Conservation (phyloP, 176 grass and related monocot species). For the Chrysopogon serrulatus region DNA sequence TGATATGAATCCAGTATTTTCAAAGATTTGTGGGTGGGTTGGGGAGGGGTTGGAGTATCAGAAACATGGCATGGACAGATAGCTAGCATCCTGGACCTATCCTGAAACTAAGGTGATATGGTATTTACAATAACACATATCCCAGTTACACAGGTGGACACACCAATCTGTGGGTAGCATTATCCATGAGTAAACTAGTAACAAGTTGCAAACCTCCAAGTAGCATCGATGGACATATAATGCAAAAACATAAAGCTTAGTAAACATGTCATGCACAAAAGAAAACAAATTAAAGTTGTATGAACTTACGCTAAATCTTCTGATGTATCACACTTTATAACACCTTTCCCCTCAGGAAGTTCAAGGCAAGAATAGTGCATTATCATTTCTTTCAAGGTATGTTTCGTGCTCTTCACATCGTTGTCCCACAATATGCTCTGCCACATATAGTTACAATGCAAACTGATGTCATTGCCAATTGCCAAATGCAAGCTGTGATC, state of each 20-base stretch:
- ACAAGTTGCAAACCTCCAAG: not conserved
- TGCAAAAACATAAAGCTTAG: not conserved
- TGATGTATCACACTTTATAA: conserved; percentile 67
- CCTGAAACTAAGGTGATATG: not conserved
- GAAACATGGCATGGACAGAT: not conserved
- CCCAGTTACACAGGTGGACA: not conserved
- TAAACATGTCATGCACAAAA: not conserved
- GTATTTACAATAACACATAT: not conserved
- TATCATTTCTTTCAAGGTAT: conserved; percentile 91
- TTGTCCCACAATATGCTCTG: conserved; percentile 99
- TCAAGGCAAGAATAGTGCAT: conserved; percentile 91
- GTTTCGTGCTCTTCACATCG: conserved; percentile 93
- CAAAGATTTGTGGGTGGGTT: not conserved
- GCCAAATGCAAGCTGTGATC: not conserved
- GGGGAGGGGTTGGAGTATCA: not conserved
- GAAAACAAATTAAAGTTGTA: conserved; percentile 12
- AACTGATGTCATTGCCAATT: conserved; percentile 1
- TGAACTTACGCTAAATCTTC: conserved; percentile 78
- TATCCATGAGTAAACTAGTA: not conserved
- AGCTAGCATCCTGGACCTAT: not conserved
- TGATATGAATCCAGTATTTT: not conserved
- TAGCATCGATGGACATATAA: conserved; percentile 11
- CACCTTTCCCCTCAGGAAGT: conserved; percentile 77
- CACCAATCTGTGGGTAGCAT: not conserved
- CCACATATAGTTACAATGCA: not conserved